These are phyloP conservation scores for Huntiella moniliformis DNA, from an alignment of 2,329 filamentous ascomycete species.

Conservation along the genomic window DNA sequence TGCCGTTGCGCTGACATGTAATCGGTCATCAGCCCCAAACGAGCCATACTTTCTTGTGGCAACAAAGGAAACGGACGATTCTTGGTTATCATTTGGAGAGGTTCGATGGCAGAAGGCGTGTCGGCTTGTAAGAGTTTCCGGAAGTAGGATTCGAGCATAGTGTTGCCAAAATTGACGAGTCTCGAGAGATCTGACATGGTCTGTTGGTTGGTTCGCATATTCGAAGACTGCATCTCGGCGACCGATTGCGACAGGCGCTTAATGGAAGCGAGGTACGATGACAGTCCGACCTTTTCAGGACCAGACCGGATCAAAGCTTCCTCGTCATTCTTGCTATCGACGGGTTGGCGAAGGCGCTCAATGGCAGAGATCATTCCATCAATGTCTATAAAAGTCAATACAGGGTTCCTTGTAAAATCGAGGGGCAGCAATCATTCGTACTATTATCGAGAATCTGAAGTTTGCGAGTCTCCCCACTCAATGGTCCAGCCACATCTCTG, in stretches of 20 bases:
- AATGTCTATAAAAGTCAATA: slow-evolving; percentile 39
- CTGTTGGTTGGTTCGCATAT: slow-evolving; percentile 78
- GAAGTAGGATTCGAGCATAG: slow-evolving; percentile 71
- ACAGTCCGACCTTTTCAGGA: slow-evolving; percentile 65
- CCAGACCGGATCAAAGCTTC: slow-evolving; percentile 78
- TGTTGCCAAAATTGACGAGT: slow-evolving; percentile 60
- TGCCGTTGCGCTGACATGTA: slow-evolving; percentile 48
- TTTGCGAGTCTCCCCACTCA: slow-evolving; percentile 80
- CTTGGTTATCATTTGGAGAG: slow-evolving; percentile 84
- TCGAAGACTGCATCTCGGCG: slow-evolving; percentile 69
- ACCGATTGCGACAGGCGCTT: slow-evolving; percentile 79
- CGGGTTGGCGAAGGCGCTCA: slow-evolving; percentile 71
- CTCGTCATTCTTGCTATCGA: slow-evolving; percentile 79
- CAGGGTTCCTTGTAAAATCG: not conserved
- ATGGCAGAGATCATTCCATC: slow-evolving; percentile 74
- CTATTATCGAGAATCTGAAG: slow-evolving; percentile 75
- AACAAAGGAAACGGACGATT: slow-evolving; percentile 68
- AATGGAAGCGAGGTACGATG: slow-evolving; percentile 73
- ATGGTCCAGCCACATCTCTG: slow-evolving; percentile 75
- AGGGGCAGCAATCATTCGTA: slow-evolving; percentile 21
- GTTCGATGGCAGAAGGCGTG: slow-evolving; percentile 65
- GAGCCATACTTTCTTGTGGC: slow-evolving; percentile 54
- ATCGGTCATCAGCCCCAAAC: slow-evolving; percentile 59
- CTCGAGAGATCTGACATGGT: slow-evolving; percentile 63
- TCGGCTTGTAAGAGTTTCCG: slow-evolving; percentile 56